Conservation (phyloP, 2,329 filamentous ascomycete species). For the Sphaerostilbella broomeana region DNA sequence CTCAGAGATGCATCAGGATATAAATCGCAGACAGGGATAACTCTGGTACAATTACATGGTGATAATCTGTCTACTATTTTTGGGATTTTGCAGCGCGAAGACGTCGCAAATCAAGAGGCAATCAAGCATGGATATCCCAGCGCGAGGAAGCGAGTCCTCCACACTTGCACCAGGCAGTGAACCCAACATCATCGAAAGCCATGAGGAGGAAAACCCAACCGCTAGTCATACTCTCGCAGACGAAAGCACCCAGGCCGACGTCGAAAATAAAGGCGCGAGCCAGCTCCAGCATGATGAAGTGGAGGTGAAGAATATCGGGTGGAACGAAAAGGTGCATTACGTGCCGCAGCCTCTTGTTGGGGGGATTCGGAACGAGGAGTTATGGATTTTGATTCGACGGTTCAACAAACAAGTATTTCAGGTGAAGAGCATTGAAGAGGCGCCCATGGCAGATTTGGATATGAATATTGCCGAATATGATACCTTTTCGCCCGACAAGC, state of each 20-base stretch:
- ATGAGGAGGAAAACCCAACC: slow-evolving; percentile 27
- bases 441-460: slow-evolving; percentile 60
- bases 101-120: background rate
- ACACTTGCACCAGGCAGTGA: slow-evolving; percentile 18
- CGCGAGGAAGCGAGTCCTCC: slow-evolving; percentile 11
- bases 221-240: slow-evolving; percentile 32
- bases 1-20: too few species aligned
- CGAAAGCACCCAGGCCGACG: slow-evolving; percentile 18
- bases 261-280: slow-evolving; percentile 37
- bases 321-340: slow-evolving; percentile 54
- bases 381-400: slow-evolving; percentile 64
- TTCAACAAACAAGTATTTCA: slow-evolving; percentile 66
- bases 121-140: slow-evolving; percentile 1
- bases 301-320: slow-evolving; percentile 62
- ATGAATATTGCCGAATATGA: slow-evolving; percentile 77
- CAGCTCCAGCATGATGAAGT: slow-evolving; percentile 42
- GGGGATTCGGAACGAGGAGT: slow-evolving; percentile 63
- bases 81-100: too few species aligned
- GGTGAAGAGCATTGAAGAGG: slow-evolving; percentile 56
- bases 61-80: too few species aligned
- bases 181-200: slow-evolving; percentile 23
- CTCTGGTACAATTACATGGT: too few species aligned
- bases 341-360: slow-evolving; percentile 57
- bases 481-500: slow-evolving; percentile 78
- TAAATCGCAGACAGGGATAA: too few species aligned